Base-by-base conservation (phyloP, 768 basidiomycete genomes). In the Pleurotus giganteus region DNA sequence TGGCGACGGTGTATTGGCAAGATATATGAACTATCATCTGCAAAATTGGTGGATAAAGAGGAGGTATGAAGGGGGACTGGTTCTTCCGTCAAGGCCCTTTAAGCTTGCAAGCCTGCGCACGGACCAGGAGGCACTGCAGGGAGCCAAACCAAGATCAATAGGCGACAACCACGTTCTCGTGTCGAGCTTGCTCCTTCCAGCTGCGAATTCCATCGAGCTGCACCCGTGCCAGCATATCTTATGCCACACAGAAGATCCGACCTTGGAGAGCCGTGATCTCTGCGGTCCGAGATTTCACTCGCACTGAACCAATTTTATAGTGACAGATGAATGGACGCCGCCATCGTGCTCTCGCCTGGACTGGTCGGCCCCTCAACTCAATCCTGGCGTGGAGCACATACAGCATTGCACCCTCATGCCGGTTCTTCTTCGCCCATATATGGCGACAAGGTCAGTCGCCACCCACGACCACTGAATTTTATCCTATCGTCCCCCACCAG, bases 11-110 rank as follows among this genome's bases (percentile, higher is more conserved):
- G 34, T 11, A 36, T 21, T 51, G n/a, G 19, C 19, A 19, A 37
- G 23, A 36, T 51, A 51, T 51, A 24, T 51, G 49, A 12, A 15
- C 34, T 51, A 37, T 37, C 49, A 51, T 51, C 31, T 24, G 49
- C 21, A 51, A 34, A 37, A 51, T 24, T 19, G 34, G 26, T 24
- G 49, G 49, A 23, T 51, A 24, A 51, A 28, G 44, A 45, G 6
- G 49, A 32, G 37, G n/a, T 51, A 15, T 36, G 26, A 28, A 51
- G 19, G 12, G 12, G 15, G 34, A 24, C 34, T n/a, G 23, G 43
- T 17, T 19, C 31, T 34, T n/a, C 49, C 32, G 8, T 51, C 31
- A 34, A 37, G 19, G 44, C 19, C 37, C 49, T 51, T 36, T 34
- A 51, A 51, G 49, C 32, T 37, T 11, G 49, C 19, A 32, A 34